phyloP scores from a whole-genome alignment of 2,329 filamentous ascomycete species.

The Colletotrichum sp. region DNA sequence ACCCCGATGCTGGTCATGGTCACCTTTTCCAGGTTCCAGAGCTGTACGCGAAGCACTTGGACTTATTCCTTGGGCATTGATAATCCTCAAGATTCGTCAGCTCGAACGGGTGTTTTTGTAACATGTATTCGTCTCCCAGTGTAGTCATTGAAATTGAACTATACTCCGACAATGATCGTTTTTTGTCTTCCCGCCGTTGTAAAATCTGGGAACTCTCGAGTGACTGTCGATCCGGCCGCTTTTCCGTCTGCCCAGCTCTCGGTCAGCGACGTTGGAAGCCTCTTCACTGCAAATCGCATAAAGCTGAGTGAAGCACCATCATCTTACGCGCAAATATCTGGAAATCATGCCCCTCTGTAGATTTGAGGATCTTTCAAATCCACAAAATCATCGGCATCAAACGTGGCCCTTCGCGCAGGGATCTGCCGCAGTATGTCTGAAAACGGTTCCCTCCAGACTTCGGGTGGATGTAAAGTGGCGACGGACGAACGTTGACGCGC shows the following conservation, averaged over 20 bases:
- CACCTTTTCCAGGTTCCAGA: not conserved
- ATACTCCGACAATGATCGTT: not conserved
- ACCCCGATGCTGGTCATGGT: not conserved
- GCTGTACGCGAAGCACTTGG: not conserved
- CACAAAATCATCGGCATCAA: not conserved
- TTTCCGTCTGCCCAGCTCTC: not conserved
- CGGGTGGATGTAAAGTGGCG: not conserved
- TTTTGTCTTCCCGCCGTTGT: not conserved
- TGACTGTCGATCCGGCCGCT: not conserved
- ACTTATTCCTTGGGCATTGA: not conserved
- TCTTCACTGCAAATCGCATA: not conserved
- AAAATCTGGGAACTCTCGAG: not conserved
- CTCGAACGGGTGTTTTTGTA: not conserved
- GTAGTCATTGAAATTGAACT: not conserved
- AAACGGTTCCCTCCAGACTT: not conserved
- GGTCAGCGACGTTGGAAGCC: not conserved
- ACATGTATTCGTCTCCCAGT: not conserved
- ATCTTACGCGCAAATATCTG: not conserved
- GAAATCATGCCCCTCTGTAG: rapidly evolving
- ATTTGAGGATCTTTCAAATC: not conserved
- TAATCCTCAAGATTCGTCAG: not conserved
- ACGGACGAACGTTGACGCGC: not conserved
- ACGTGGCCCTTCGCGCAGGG: not conserved
- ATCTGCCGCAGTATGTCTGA: not conserved
- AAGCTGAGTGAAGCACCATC: not conserved